Conservation (phyloP, 768 basidiomycete genomes). For the Rhizopogon vinicolor region DNA sequence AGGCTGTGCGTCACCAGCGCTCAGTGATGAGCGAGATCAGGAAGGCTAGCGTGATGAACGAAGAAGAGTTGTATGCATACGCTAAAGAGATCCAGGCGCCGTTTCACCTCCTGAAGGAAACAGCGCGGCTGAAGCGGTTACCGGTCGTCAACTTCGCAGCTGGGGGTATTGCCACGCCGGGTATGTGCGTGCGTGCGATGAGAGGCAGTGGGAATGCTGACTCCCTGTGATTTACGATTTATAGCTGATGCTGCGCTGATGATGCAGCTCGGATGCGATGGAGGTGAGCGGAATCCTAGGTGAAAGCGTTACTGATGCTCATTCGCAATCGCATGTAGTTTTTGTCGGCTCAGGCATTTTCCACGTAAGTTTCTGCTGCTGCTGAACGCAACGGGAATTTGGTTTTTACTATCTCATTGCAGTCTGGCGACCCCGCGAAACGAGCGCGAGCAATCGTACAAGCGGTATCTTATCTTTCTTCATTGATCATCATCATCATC, state of each 20-base stretch:
- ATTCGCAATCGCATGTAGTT: constrained; percentile 41
- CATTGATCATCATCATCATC: background rate
- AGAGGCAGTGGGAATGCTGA: background rate
- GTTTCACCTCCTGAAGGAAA: constrained; percentile 93
- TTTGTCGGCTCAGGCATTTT: constrained; percentile 99
- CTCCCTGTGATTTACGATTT: background rate
- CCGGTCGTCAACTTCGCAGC: constrained; percentile 98
- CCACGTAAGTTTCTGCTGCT: constrained; percentile 53
- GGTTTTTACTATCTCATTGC: constrained; percentile 7
- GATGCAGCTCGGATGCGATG: constrained; percentile 98
- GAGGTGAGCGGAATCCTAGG: constrained; percentile 51
- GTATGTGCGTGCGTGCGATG: constrained; percentile 31
- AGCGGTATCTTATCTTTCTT: constrained; percentile 51
- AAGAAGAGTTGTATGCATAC: constrained; percentile 91
- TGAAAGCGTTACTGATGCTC: background rate
- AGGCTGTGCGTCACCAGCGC: constrained; percentile 92
- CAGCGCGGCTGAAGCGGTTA: constrained; percentile 86
- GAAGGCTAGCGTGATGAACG: constrained; percentile 81
- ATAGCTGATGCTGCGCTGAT: constrained; percentile 92
- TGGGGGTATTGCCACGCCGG: constrained; percentile 89
- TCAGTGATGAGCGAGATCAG: constrained; percentile 82
- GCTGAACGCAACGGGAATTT: background rate
- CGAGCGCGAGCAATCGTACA: constrained; percentile 95
- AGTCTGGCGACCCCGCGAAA: constrained; percentile 93
- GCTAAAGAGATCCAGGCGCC: constrained; percentile 93